phyloP scores from a whole-genome alignment of 75 land plant genomes.

The Azolla pinnata region DNA sequence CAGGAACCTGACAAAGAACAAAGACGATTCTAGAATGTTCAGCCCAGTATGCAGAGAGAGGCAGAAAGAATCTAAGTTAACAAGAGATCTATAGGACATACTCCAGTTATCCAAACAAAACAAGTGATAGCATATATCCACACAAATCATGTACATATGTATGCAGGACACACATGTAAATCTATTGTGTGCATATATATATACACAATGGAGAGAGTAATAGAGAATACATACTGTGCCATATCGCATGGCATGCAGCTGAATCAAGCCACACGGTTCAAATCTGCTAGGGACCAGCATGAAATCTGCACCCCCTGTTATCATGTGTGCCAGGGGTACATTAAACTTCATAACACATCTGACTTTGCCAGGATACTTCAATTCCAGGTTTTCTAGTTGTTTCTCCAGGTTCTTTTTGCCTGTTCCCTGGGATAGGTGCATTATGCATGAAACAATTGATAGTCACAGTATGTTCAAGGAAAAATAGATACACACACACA shows the following conservation, averaged over 20 bases:
- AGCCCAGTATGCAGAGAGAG: not conserved
- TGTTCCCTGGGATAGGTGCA: conserved; percentile 51
- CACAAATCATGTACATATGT: not conserved
- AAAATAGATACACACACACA: conserved; percentile 1
- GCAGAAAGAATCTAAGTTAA: not conserved
- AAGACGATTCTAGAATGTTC: not conserved
- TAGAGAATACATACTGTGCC: conserved; percentile 59
- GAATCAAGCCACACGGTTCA: conserved; percentile 94
- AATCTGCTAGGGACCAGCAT: conserved; percentile 76
- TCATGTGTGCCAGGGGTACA: conserved; percentile 71
- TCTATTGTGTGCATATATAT: not conserved
- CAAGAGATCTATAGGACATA: too few relatives aligned
- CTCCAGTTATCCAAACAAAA: not conserved
- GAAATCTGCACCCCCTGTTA: conserved; percentile 68
- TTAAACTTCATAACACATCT: conserved; percentile 70
- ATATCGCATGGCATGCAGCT: conserved; percentile 83
- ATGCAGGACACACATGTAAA: not conserved
- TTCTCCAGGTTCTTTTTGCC: conserved; percentile 79
- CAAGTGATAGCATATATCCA: not conserved
- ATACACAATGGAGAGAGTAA: not conserved
- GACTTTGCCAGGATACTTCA: conserved; percentile 51
- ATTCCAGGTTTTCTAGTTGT: conserved; percentile 59
- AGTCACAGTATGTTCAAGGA: too few relatives aligned
- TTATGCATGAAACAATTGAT: not conserved
- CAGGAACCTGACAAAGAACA: conserved; percentile 39